Evolutionary conservation across 352 stramenopile genomes (phyloP), one percentile per base, ranked within the genome.

Genomic region (Phytophthora melonis): DNA sequence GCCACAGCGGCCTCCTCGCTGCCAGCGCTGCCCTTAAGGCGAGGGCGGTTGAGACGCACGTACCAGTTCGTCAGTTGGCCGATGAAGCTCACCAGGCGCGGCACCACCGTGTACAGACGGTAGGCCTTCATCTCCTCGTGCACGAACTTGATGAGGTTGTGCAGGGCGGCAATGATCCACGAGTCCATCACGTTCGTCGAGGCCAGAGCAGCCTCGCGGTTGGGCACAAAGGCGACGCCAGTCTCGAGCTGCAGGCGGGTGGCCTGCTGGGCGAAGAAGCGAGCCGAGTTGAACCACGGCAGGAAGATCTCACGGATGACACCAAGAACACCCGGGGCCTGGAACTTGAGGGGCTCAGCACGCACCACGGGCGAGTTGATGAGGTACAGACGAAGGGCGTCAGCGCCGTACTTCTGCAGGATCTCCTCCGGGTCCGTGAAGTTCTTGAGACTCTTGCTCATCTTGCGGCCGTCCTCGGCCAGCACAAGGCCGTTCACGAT

Each of bases 341-440:
- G 88, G 82, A 99, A 99, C 60, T 98, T 98, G 1, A 99, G 80
- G 23, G 97, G 94, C 81, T 99, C 98, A 11, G 98, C 98, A 54
- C 98, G 97, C 63, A 99, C 98, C n/a, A 99, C 98, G 4, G 98
- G 98, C 60, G 97, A 99, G 86, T 99, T 99, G 86, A 99, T 99
- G 58, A 99, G 90, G 87, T 99, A 99, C 77, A 99, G 93, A 71
- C 98, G 89, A 70, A 99, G 82, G 0, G 98, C 98, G 83, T 99
- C 98, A 19, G 98, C 98, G 47, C 98, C 98, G 77, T 99, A 99
- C 69, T 98, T 98, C 50, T 97, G 79, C 59, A 99, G 91, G 32
- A 99, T 98, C 62, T 95, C 88, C 25, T 93, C 63, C 5, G 90
- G 96, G 81, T 99, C 97, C 9, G 98, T 97, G 75, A 99, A 99